Evolutionary conservation across 352 stramenopile species (phyloP).

Genomic region (Phytophthora uliginosa): DNA sequence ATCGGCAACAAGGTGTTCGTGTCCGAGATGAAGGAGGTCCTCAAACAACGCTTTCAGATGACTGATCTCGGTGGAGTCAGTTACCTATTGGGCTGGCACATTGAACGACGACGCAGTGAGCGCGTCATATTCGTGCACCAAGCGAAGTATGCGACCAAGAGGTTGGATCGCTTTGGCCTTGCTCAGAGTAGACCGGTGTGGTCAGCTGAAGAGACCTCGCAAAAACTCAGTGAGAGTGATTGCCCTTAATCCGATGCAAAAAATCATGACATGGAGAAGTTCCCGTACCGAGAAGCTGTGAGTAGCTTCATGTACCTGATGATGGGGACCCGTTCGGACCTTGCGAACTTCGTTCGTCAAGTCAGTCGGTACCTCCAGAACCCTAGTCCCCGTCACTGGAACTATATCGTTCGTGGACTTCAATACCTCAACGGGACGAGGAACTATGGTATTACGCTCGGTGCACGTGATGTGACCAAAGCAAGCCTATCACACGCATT

Average conservation of each 20-base stretch:
- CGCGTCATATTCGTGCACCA: constrained; percentile 24
- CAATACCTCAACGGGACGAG: background rate
- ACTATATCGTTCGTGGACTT: background rate
- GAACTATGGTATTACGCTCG: background rate
- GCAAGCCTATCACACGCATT: background rate
- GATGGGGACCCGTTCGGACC: background rate
- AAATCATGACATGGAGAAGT: too few species aligned
- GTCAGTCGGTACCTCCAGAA: background rate
- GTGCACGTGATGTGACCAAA: background rate
- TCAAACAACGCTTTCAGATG: background rate
- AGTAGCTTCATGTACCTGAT: background rate
- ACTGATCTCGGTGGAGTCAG: constrained; percentile 10
- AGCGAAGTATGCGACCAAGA: constrained; percentile 27
- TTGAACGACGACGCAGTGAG: constrained; percentile 13
- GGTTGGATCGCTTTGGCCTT: constrained; percentile 19
- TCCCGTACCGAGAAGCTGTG: too few species aligned
- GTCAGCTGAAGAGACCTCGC: background rate
- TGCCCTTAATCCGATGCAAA: too few species aligned
- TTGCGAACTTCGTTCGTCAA: background rate
- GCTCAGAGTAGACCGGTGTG: background rate
- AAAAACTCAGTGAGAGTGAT: background rate
- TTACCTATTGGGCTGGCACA: constrained; percentile 19
- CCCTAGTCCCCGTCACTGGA: background rate
- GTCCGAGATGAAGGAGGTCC: constrained; percentile 9
- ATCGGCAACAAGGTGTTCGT: constrained; percentile 13